Conservation (phyloP, 2,329 filamentous ascomycete genomes). For the Xylaria hypoxylon region DNA sequence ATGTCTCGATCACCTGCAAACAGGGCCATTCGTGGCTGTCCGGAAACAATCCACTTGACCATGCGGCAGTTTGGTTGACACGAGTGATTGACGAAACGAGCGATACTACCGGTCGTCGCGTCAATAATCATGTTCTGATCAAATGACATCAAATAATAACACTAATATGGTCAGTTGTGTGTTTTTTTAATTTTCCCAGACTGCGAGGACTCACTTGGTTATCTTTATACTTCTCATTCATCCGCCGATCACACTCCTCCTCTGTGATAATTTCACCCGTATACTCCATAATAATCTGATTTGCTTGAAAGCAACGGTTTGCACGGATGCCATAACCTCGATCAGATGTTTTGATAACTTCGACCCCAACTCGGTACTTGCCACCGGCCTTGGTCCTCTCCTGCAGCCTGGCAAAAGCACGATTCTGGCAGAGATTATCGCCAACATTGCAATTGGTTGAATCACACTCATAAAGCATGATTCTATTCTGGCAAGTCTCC, state of each 20-base stretch:
- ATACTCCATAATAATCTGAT: conserved; percentile 98
- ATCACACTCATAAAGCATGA: conserved; percentile 98
- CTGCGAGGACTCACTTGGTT: conserved; percentile 75
- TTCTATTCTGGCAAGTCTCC: conserved; percentile 91
- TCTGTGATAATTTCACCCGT: conserved; percentile 98
- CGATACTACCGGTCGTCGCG: conserved; percentile 93
- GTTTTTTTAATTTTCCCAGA: conserved; percentile 23
- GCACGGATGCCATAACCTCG: conserved; percentile 92
- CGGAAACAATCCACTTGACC: conserved; percentile 97
- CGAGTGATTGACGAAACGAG: conserved; percentile 97
- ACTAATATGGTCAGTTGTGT: conserved; percentile 63
- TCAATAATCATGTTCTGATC: conserved; percentile 99
- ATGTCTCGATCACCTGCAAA: conserved; percentile 92
- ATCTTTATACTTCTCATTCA: conserved; percentile 93
- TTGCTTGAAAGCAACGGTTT: conserved; percentile 85
- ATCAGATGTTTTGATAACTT: conserved; percentile 90
- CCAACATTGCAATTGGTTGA: conserved; percentile 86
- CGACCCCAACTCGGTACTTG: conserved; percentile 91
- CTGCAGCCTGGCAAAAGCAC: conserved; percentile 84
- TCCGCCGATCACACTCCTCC: conserved; percentile 89
- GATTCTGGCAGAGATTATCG: conserved; percentile 81
- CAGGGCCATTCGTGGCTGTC: conserved; percentile 94
- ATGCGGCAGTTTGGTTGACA: conserved; percentile 97
- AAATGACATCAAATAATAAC: conserved; percentile 98
- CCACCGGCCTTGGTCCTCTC: conserved; percentile 81